Evolutionary conservation across 768 basidiomycete genomes (phyloP).

Genomic region (Auricularia auricula-judae): DNA sequence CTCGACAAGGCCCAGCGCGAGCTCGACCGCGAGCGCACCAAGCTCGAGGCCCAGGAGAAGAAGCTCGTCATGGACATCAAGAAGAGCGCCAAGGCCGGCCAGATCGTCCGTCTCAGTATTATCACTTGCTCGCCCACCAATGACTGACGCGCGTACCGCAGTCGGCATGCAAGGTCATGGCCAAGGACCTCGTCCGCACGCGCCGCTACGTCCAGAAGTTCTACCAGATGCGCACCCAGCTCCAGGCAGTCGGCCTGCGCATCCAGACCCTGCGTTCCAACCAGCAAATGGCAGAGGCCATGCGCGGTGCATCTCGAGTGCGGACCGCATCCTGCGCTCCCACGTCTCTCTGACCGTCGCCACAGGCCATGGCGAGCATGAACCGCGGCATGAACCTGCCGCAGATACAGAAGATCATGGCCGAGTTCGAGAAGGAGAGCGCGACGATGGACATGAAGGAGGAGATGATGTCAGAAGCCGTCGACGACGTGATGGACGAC

Average conservation of each 20-base stretch:
- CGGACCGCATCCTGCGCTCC: constrained; percentile 18
- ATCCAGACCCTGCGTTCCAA: constrained; percentile 96
- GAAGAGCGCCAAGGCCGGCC: constrained; percentile 89
- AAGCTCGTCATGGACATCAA: constrained; percentile 93
- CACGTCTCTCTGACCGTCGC: not conserved
- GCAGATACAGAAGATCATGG: constrained; percentile 91
- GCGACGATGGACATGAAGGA: constrained; percentile 99
- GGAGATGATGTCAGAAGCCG: constrained; percentile 98
- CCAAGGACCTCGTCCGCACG: constrained; percentile 95
- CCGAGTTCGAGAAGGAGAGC: constrained; percentile 94
- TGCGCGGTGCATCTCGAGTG: constrained; percentile 95
- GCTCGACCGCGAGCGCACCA: constrained; percentile 88
- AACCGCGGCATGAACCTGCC: constrained; percentile 93
- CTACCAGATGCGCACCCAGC: constrained; percentile 96
- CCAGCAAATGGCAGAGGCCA: constrained; percentile 98
- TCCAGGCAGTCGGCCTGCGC: constrained; percentile 88
- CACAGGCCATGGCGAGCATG: constrained; percentile 95
- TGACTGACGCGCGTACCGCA: constrained; percentile 21
- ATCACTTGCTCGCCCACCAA: no score
- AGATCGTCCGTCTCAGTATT: constrained; percentile 50
- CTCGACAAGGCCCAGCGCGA: constrained; percentile 96
- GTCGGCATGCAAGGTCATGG: constrained; percentile 99
- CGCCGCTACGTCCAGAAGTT: constrained; percentile 95
- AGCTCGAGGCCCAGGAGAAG: constrained; percentile 95
- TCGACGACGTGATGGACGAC: constrained; percentile 95